These are phyloP conservation scores for Gossypium laxum DNA, from an alignment of 441 rosid species.

Conservation along the genomic window DNA sequence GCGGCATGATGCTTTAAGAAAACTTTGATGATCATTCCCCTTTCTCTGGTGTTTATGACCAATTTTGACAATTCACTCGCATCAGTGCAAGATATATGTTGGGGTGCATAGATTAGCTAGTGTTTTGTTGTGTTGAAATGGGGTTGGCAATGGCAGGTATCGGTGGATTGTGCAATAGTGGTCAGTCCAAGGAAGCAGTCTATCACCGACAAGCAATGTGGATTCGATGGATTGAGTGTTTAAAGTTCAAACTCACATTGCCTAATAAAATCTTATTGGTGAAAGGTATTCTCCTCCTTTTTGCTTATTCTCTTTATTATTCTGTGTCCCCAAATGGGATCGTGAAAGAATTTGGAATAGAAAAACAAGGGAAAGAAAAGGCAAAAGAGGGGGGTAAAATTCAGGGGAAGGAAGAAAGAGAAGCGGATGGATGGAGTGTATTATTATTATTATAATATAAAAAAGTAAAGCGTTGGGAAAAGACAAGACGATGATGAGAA, in stretches of 20 bases:
- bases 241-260: slow-evolving; percentile 16
- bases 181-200: slow-evolving; percentile 88
- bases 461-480: too few relatives aligned
- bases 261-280: not conserved
- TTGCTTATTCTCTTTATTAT: not conserved
- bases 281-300: not conserved
- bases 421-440: too few relatives aligned
- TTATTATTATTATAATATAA: too few relatives aligned
- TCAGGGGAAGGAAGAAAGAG: not conserved
- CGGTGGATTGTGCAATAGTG: slow-evolving; percentile 78
- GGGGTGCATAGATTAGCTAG: too few relatives aligned
- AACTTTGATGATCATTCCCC: too few relatives aligned
- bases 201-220: slow-evolving; percentile 83
- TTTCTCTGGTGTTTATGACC: not conserved
- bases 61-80: not conserved
- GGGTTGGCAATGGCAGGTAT: slow-evolving; percentile 43
- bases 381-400: not conserved
- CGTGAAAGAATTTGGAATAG: not conserved
- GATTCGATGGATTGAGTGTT: slow-evolving; percentile 81
- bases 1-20: too few relatives aligned
- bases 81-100: too few relatives aligned
- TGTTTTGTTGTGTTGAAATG: not conserved
- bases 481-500: too few relatives aligned
- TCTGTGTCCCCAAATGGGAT: slow-evolving; percentile 2
- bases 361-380: not conserved